Base-by-base conservation (phyloP, 2,329 filamentous ascomycete genomes). In the Colletotrichum sp. region DNA sequence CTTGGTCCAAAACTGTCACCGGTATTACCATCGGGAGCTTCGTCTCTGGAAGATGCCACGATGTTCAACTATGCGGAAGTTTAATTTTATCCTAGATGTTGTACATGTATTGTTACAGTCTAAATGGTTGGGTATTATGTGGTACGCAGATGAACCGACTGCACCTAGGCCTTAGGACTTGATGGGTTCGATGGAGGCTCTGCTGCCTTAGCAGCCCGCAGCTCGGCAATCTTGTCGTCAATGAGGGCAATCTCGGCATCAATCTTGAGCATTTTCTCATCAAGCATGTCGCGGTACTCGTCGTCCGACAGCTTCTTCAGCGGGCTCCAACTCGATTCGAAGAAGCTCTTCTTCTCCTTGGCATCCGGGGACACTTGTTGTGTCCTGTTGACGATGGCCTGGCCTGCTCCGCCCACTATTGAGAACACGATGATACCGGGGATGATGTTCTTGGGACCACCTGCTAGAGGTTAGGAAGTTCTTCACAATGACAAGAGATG, bases 181-280 rank as follows among this genome's bases (percentile, higher is more conserved):
- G 30, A 60, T 36, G 44, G 12, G 8, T 65, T 71, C 2, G 49
- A 16, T 21, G 7, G 6, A 9, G 66, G n/a, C 13, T 28, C 72
- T 21, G 66, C 66, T 13, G 30, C 52, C 39, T 71, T 76, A n/a
- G 70, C 62, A n/a, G 75, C 72, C 70, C 79, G 77, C 24, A 88
- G 68, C 60, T 85, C 83, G 2, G 82, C 89, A 79, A 97, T 95
- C 80, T 92, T 92, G 70, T 96, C 95, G 80, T 97, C 94, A 44
- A 96, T 88, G 7, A 97, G 83, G 0, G 94, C 92, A 83, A 97
- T 95, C 77, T 96, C 94, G 1, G 91, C 94, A 78, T 97, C 93
- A 5, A 96, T 85, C 77, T 88, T 89, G 30, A 96, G 82, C 55
- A 95, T 85, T 84, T 93, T 95, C 82, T 96, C 94, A 34, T 89